These are phyloP conservation scores for Echites panduratus DNA, from an alignment of 257 asterid species.

Conservation along the genomic window DNA sequence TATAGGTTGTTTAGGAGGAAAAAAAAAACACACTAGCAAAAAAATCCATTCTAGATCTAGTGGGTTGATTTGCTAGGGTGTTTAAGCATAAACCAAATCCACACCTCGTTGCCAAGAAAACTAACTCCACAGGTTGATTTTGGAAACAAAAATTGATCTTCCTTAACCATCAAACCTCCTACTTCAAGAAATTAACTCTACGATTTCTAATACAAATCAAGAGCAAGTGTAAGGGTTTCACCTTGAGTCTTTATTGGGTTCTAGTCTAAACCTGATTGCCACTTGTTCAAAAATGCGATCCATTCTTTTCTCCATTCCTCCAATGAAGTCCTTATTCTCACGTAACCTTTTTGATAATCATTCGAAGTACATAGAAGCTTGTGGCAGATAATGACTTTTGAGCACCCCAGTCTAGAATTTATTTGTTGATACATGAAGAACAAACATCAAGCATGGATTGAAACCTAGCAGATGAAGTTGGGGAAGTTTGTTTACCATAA, in stretches of 20 bases:
- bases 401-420: constrained; percentile 90
- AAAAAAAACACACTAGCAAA: too few species aligned
- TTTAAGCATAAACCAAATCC: too few species aligned
- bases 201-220: constrained; percentile 45
- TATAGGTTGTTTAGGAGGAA: too few species aligned
- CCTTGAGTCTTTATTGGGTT: constrained; percentile 72
- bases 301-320: constrained; percentile 83
- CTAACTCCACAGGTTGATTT: too few species aligned
- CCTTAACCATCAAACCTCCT: too few species aligned
- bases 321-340: constrained; percentile 48
- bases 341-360: constrained; percentile 49
- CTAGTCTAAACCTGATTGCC: constrained; percentile 61
- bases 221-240: constrained; percentile 60
- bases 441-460: constrained; percentile 1
- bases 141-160: too few species aligned
- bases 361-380: constrained; percentile 71
- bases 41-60: too few species aligned
- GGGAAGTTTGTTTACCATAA: constrained; percentile 45
- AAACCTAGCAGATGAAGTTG: not conserved
- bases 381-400: constrained; percentile 73
- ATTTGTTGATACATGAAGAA: constrained; percentile 49
- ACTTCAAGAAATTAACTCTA: constrained; percentile 30
- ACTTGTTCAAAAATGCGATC: constrained; percentile 71
- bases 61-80: too few species aligned
- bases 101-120: too few species aligned